Evolutionary conservation across 2,329 filamentous ascomycete species (phyloP), one percentile per base, ranked within the genome.

Genomic region (Colletotrichum coccodes): DNA sequence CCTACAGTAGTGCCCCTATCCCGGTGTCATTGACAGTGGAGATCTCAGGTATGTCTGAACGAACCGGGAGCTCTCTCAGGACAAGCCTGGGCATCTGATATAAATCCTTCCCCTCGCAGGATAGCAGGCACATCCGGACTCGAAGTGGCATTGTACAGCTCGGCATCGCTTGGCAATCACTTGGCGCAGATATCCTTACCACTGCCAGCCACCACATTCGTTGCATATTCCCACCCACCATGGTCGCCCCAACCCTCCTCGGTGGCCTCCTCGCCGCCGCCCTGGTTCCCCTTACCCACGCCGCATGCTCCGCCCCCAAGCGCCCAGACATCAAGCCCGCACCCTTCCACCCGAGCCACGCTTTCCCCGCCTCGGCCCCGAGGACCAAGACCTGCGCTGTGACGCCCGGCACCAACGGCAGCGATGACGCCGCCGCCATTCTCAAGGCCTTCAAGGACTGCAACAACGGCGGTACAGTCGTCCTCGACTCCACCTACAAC

Each of bases 391-490:
- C 73, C 8, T 77, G 76, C 65, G 70, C 71, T 54, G 75, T 77
- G 16, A 72, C 72, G 46, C 71, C 76, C 57, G 60, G 70, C 60
- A 70, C 59, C 4, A 34, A 68, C 38, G 77, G 87, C 63, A 36
- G 56, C 49, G 70, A 71, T n/a, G 70, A 46, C 68, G 79, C 28
- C 77, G 78, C 70, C 28, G 67, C 83, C 57, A 86, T 91, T 63
- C 75, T 90, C 3, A 73, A 80, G 0, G 87, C 88, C 2, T 78
- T 90, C 66, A 79, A 86, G 36, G 74, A 84, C 65, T 92, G 90
- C 78, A 92, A 91, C 73, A 79, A 89, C 68, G 89, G 89, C 12
- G 90, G 90, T 8, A 87, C 86, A 14, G 86, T 91, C 6, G 81
- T 91, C 2, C 87, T 92, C 21, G 85, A 87, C 34, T 80, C 83